phyloP scores from a whole-genome alignment of 2,329 filamentous ascomycete species.

The Clonostachys chloroleuca region DNA sequence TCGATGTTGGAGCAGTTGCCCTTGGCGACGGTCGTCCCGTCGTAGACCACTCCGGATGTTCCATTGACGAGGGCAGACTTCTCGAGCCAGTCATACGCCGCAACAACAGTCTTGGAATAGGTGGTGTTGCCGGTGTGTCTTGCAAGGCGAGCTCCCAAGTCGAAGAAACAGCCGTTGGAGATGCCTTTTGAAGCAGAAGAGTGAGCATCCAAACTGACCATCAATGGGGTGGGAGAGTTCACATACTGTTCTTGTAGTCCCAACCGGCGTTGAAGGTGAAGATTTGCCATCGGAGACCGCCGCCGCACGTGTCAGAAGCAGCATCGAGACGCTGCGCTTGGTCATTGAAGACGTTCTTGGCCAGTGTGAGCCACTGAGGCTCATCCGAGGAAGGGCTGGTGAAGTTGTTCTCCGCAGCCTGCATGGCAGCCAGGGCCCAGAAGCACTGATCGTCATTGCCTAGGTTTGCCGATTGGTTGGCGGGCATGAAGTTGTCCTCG shows the following conservation, averaged over 20 bases:
- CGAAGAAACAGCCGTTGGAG: conserved; percentile 60
- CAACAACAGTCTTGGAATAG: conserved; percentile 59
- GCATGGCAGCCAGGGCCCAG: conserved; percentile 63
- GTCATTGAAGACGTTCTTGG: conserved; percentile 61
- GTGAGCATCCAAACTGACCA: not conserved
- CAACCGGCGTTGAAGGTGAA: conserved; percentile 71
- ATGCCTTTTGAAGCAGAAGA: conserved; percentile 26
- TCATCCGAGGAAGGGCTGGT: conserved; percentile 47
- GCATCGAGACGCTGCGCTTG: conserved; percentile 12
- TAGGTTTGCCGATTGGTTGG: conserved; percentile 41
- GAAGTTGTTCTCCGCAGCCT: conserved; percentile 53
- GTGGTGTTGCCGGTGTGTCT: conserved; percentile 64
- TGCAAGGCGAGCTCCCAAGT: conserved; percentile 65
- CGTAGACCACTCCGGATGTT: conserved; percentile 53
- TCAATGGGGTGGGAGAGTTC: not conserved
- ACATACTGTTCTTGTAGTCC: conserved; percentile 62
- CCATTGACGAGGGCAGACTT: conserved; percentile 54
- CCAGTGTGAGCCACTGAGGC: conserved; percentile 48
- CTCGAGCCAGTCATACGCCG: conserved; percentile 58
- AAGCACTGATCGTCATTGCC: conserved; percentile 65
- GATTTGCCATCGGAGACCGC: conserved; percentile 74
- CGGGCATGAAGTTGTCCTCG: conserved; percentile 50
- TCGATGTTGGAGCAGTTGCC: conserved; percentile 51
- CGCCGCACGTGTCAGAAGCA: conserved; percentile 48
- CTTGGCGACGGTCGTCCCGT: conserved; percentile 43